Evolutionary conservation across 768 basidiomycete species (phyloP).

Genomic region (Russula ochroleuca): DNA sequence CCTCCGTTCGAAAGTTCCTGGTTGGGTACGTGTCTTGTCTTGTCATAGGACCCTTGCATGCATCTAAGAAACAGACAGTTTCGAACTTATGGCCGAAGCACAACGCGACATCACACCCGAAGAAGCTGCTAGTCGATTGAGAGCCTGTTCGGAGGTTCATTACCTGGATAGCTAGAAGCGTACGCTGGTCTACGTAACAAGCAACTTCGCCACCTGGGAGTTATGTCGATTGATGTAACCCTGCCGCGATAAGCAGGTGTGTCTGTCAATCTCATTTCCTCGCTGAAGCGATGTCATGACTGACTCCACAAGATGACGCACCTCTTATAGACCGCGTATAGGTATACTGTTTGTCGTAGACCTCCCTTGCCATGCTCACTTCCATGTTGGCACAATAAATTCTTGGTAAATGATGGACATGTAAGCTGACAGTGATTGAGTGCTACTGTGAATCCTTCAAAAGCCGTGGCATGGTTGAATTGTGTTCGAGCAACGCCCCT

Average conservation of each 20-base stretch:
- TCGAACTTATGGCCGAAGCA: conserved; percentile 62
- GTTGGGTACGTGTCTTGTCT: too few relatives aligned
- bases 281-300: not conserved
- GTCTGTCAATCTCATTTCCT: not conserved
- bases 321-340: not conserved
- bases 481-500: not conserved
- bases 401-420: not conserved
- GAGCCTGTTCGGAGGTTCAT: conserved; percentile 54
- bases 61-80: too few relatives aligned
- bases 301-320: not conserved
- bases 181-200: not conserved
- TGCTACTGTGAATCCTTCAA: not conserved
- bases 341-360: not conserved
- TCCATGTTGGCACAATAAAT: conserved; percentile 4
- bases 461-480: not conserved
- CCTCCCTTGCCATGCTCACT: not conserved
- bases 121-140: conserved; percentile 68
- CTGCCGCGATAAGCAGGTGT: too few relatives aligned
- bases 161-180: conserved; percentile 39
- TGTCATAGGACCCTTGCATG: too few relatives aligned
- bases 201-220: not conserved
- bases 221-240: not conserved
- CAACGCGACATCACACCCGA: conserved; percentile 89
- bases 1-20: too few relatives aligned
- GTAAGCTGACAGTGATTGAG: conserved; percentile 7